Conservation (phyloP, 164 flowering plant species). For the Piper longum region DNA sequence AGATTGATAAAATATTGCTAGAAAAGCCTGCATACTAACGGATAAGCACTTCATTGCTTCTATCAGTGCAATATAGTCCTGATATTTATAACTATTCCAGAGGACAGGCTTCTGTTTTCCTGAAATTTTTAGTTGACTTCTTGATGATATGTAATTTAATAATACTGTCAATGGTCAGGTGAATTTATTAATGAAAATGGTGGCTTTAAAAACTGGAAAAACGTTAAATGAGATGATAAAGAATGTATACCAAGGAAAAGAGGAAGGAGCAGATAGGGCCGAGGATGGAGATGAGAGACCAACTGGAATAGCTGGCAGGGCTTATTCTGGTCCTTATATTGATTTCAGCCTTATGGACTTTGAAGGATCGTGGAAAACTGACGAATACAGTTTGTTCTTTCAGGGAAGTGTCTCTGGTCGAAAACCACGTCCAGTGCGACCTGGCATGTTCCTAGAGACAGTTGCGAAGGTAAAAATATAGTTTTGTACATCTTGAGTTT, state of each 20-base stretch:
- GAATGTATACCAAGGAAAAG: constrained; percentile 86
- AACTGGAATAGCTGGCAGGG: constrained; percentile 65
- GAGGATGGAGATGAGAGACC: constrained; percentile 19
- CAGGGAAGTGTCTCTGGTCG: constrained; percentile 67
- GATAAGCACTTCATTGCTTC: neutral
- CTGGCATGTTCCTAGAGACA: constrained; percentile 96
- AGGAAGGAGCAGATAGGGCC: constrained; percentile 72
- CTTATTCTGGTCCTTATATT: constrained; percentile 15
- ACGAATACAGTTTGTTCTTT: neutral
- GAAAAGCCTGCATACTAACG: neutral
- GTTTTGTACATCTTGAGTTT: neutral
- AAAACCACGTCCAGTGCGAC: constrained; percentile 81
- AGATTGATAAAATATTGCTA: neutral
- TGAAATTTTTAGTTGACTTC: neutral
- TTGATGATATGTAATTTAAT: neutral
- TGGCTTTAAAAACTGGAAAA: constrained; percentile 78
- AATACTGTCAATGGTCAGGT: constrained; percentile 24
- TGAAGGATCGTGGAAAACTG: no score
- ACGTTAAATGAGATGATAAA: constrained; percentile 64
- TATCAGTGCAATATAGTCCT: neutral
- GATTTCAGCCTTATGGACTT: neutral
- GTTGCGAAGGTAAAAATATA: constrained; percentile 54
- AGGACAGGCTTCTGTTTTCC: neutral
- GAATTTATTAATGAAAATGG: constrained; percentile 80
- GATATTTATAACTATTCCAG: neutral